These are phyloP conservation scores for Naganishia onofrii DNA, from an alignment of 768 basidiomycete genomes.

Conservation along the genomic window DNA sequence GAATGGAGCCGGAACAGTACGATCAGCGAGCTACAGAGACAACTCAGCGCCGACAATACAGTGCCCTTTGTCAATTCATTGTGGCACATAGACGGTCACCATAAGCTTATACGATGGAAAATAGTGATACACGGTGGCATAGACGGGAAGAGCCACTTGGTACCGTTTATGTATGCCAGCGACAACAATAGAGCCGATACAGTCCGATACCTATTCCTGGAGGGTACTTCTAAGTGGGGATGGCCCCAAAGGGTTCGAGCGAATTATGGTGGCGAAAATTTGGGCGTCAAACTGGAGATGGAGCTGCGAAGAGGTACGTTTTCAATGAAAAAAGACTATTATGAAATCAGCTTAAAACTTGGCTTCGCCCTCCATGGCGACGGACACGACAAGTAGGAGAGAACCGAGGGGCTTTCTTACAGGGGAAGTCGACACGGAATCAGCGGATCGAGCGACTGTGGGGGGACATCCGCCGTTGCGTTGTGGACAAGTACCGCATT, in stretches of 20 bases:
- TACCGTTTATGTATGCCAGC: neutral
- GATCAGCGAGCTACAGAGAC: neutral
- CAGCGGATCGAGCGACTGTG: neutral
- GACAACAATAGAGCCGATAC: conserved; percentile 12
- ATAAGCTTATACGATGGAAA: neutral
- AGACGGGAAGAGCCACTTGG: conserved; percentile 1
- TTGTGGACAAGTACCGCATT: neutral
- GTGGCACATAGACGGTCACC: conserved; percentile 9
- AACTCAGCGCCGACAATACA: neutral
- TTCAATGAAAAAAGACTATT: no score
- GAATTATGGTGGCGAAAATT: neutral
- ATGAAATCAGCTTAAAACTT: no score
- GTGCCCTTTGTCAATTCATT: neutral
- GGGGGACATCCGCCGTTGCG: neutral
- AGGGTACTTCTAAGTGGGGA: neutral
- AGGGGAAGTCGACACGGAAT: conserved; percentile 7
- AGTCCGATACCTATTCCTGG: neutral
- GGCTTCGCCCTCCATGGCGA: neutral
- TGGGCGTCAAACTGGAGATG: neutral
- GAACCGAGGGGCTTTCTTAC: neutral
- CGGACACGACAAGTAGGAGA: neutral
- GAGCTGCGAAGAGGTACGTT: neutral
- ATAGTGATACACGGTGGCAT: conserved; percentile 3
- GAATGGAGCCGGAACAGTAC: neutral
- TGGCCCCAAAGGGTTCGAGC: neutral